phyloP scores from a whole-genome alignment of 345 rosid species.

The Arabidopsis suecica region DNA sequence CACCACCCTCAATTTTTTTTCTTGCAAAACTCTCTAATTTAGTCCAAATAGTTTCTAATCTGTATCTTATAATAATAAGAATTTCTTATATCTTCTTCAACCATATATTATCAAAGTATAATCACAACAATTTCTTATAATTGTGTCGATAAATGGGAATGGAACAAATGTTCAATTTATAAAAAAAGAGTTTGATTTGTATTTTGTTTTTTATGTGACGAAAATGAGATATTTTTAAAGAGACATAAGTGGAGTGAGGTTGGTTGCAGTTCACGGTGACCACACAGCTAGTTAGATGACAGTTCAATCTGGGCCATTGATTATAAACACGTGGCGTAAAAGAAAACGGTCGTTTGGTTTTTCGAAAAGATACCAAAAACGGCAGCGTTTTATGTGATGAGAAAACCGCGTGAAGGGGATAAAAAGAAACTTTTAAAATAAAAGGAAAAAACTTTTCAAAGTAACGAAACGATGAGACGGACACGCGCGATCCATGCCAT shows the following conservation, averaged over 20 bases:
- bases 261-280: constrained; percentile 40
- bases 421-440: constrained; percentile 7
- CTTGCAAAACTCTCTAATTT: neutral
- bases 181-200: neutral
- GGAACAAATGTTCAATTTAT: neutral
- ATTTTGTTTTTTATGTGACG: neutral
- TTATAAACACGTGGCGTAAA: constrained; percentile 24
- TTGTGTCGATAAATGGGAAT: neutral
- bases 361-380: neutral
- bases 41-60: neutral
- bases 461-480: constrained; percentile 32
- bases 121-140: neutral
- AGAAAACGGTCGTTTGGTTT: neutral
- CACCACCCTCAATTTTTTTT: neutral
- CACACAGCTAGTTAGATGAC: constrained; percentile 41
- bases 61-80: neutral
- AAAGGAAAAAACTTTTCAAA: constrained; percentile 2
- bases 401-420: constrained; percentile 38
- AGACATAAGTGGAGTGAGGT: constrained; percentile 39
- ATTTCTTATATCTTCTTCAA: neutral
- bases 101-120: neutral
- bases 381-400: constrained; percentile 8
- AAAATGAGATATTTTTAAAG: neutral
- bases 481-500: constrained; percentile 45
- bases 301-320: constrained; percentile 27